Conservation (phyloP, 306 rosid genomes). For the Pyrus betulifolia region DNA sequence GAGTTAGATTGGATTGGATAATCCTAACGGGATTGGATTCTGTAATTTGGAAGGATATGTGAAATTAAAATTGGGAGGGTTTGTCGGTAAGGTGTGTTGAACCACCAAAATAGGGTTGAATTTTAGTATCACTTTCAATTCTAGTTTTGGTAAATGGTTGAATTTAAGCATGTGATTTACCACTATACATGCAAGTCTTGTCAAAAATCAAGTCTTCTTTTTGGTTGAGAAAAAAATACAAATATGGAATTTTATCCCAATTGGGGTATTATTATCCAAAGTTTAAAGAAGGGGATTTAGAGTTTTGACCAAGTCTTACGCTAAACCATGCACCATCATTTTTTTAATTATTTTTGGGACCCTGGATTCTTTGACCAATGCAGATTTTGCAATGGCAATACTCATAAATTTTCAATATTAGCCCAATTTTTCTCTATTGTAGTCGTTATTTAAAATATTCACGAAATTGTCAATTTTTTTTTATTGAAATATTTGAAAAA, state of each 20-base stretch:
- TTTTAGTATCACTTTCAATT: slow-evolving; percentile 14
- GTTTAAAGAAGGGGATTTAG: background rate
- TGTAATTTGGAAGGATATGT: slow-evolving; percentile 18
- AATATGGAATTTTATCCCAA: background rate
- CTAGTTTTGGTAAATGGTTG: slow-evolving; percentile 5
- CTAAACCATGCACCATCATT: background rate
- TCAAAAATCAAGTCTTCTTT: slow-evolving; percentile 28
- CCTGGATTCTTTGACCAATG: background rate
- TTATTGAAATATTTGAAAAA: too few relatives aligned
- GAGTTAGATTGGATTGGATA: slow-evolving; percentile 22
- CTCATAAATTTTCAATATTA: background rate
- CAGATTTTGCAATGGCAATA: background rate
- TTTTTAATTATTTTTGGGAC: background rate
- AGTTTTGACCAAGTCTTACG: background rate
- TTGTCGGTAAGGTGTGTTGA: slow-evolving; percentile 21
- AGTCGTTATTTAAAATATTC: background rate
- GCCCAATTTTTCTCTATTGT: background rate
- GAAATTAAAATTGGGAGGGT: background rate
- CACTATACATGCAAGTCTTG: background rate
- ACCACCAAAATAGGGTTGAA: slow-evolving; percentile 56
- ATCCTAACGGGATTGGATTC: slow-evolving; percentile 25
- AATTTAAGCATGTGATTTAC: slow-evolving; percentile 12
- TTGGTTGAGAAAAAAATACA: slow-evolving; percentile 6
- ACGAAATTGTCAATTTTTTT: too few relatives aligned
- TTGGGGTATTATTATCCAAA: background rate